Conservation (phyloP, 2,329 filamentous ascomycete species). For the Aspergillus tamarii region DNA sequence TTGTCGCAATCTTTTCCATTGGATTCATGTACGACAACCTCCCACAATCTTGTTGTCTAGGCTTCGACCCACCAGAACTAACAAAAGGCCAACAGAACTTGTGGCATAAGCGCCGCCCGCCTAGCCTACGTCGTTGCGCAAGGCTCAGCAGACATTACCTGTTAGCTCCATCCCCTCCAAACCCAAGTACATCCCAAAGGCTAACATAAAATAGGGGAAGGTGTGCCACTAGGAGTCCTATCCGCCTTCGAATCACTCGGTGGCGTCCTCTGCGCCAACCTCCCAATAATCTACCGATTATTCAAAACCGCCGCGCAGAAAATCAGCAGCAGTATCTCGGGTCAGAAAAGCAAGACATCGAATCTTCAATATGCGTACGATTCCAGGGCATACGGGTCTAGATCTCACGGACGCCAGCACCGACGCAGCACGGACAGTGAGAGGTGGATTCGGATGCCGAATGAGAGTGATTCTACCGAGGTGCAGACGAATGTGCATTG, state of each 20-base stretch:
- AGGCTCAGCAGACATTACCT: slow-evolving; percentile 11
- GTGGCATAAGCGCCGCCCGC: slow-evolving; percentile 11
- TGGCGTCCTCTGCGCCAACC: slow-evolving; percentile 12
- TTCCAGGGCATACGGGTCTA: not conserved
- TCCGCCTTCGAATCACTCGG: slow-evolving; percentile 11
- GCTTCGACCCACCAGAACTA: too few species aligned
- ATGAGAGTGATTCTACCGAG: not conserved
- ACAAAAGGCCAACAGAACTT: not conserved
- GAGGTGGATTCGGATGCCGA: slow-evolving; percentile 10
- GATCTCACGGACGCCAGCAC: not conserved
- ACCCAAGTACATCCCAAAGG: not conserved
- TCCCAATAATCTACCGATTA: slow-evolving; percentile 15
- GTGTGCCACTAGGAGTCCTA: slow-evolving; percentile 6
- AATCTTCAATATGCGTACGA: slow-evolving; percentile 7
- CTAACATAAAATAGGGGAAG: slow-evolving; percentile 3
- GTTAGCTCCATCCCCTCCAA: not conserved
- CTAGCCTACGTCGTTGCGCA: slow-evolving; percentile 10
- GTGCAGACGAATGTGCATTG: not conserved
- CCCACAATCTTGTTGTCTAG: too few species aligned
- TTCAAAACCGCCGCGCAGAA: slow-evolving; percentile 9
- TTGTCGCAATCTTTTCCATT: slow-evolving; percentile 7
- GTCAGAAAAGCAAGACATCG: not conserved
- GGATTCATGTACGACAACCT: slow-evolving; percentile 5
- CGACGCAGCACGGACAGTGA: slow-evolving; percentile 3
- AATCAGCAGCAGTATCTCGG: slow-evolving; percentile 5